Conservation (phyloP, 2,329 filamentous ascomycete genomes). For the Ophiocordyceps camponoti-floridani region DNA sequence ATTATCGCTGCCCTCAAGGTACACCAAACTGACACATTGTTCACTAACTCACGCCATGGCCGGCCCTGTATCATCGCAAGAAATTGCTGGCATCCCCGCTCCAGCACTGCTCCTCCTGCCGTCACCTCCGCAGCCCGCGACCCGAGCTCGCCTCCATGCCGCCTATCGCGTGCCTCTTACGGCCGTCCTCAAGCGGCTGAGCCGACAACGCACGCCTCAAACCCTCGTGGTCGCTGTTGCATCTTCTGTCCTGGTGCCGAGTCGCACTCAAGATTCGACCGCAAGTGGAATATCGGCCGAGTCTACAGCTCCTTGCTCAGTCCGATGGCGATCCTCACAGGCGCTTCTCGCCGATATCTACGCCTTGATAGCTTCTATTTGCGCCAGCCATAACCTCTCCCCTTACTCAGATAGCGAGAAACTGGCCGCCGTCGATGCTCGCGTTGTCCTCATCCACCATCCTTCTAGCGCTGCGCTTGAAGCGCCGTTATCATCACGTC, state of each 20-base stretch:
- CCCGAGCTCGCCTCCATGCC: constrained; percentile 30
- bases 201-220: constrained; percentile 8
- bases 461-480: constrained; percentile 9
- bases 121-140: constrained; percentile 38
- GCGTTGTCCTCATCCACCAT: constrained; percentile 57
- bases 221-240: constrained; percentile 39
- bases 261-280: constrained; percentile 14
- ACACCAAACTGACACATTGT: no score
- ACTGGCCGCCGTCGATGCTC: constrained; percentile 55
- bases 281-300: no score
- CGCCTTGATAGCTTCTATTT: constrained; percentile 56
- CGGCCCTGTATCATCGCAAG: no score
- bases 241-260: constrained; percentile 33
- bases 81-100: neutral
- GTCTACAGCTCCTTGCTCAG: constrained; percentile 5
- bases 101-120: constrained; percentile 43
- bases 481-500: constrained; percentile 7
- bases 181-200: constrained; percentile 31
- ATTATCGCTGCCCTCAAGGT: no score
- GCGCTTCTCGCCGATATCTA: constrained; percentile 62
- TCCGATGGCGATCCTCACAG: constrained; percentile 51
- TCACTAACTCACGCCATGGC: neutral
- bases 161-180: constrained; percentile 43
- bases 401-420: constrained; percentile 37
- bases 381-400: constrained; percentile 40